phyloP scores from a whole-genome alignment of 371 early-diverging fungal species.

The Rhizopus sp. region DNA sequence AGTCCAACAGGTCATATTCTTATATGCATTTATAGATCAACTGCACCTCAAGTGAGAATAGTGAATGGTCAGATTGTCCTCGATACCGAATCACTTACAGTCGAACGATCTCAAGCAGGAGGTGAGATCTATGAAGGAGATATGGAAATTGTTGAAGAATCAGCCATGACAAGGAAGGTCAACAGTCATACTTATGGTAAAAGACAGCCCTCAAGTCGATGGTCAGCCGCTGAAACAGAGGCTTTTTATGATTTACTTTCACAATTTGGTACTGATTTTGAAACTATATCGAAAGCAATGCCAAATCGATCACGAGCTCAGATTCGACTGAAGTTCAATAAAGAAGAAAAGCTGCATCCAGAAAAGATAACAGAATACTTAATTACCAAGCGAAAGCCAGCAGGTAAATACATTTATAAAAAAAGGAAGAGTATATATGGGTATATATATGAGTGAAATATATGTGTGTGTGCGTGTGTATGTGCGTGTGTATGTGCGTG shows the following conservation, averaged over 20 bases:
- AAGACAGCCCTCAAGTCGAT: slow-evolving; percentile 37
- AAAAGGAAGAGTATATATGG: not conserved
- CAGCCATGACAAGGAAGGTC: slow-evolving; percentile 48
- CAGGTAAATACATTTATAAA: slow-evolving; percentile 36
- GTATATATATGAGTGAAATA: too few relatives aligned
- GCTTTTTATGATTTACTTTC: slow-evolving; percentile 66
- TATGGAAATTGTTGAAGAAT: slow-evolving; percentile 75
- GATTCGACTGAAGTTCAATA: slow-evolving; percentile 67
- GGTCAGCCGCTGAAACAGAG: slow-evolving; percentile 63
- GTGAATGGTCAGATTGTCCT: slow-evolving; percentile 68
- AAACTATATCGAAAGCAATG: slow-evolving; percentile 63
- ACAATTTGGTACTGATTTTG: slow-evolving; percentile 80
- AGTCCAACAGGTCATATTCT: not conserved
- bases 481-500: too few relatives aligned
- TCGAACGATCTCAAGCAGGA: slow-evolving; percentile 37
- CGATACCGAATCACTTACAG: slow-evolving; percentile 58
- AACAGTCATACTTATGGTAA: slow-evolving; percentile 61
- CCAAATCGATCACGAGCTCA: slow-evolving; percentile 61
- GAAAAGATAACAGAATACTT: slow-evolving; percentile 57
- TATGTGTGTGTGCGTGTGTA: too few relatives aligned
- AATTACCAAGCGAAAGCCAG: slow-evolving; percentile 39
- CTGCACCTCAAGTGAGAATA: slow-evolving; percentile 62
- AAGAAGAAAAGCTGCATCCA: slow-evolving; percentile 62
- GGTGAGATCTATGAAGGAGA: slow-evolving; percentile 34
- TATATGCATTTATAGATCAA: slow-evolving; percentile 25